Base-by-base conservation (phyloP, 495 filamentous ascomycete genomes). In the Penicillium pulvis region DNA sequence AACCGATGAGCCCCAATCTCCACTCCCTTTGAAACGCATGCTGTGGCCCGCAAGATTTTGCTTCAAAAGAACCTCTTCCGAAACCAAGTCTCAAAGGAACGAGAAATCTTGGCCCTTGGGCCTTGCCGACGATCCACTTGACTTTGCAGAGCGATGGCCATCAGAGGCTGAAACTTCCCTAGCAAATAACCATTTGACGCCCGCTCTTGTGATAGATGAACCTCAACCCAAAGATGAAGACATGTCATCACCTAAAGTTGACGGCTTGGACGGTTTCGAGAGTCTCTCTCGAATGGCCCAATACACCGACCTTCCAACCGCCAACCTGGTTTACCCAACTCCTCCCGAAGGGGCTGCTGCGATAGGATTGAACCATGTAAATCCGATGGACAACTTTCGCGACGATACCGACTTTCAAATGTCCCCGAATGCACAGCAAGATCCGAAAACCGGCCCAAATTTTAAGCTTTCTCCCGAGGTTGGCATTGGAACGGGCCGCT, bases 251-350 rank as follows among this genome's bases (percentile, higher is more conserved):
- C 55, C 65, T 4, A 67, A 50, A 42, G 12, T 33, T 36, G 73
- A 71, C 26, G 30, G 61, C 47, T 46, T 64, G 12, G 75, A 77
- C 35, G 66, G 65, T 6, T 61, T 76, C n/a, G 75, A 79, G 53
- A 80, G 77, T 65, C 49, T 75, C 71, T 58, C 83, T 69, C 56
- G 82, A 74, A 62, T 75, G 72, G 58, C 84, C 61, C 72, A 85
- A 72, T 71, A 78, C 66, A 68, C 80, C 16, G 75, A 82, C 35
- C 64, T 83, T 6, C 77, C 81, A 45, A 73, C 76, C 49, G 76
- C 82, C 24, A 86, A 83, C 53, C 80, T 88, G 12, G 85, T 96
- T 51, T 96, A 97, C 70, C 92, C 90, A 8, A 97, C 92, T 5
- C 92, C 92, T 26, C 92, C 92, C 44, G 92, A 95, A 68, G 90